Evolutionary conservation across 352 stramenopile species (phyloP).

Genomic region (Phytophthora rubi): DNA sequence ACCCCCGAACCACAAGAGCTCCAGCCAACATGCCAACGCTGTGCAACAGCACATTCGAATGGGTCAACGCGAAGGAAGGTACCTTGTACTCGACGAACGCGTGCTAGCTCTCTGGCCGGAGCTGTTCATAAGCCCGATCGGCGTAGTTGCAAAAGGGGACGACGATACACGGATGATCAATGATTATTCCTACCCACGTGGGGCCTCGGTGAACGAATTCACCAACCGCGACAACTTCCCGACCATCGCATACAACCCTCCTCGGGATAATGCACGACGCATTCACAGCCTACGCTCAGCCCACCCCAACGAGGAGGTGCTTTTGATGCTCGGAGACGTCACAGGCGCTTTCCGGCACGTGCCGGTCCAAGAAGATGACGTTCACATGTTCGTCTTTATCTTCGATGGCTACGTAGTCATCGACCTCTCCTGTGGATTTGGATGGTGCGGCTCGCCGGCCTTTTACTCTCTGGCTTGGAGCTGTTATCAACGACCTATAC

Average conservation of each 20-base stretch:
- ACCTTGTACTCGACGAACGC: not conserved
- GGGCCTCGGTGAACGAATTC: conserved; percentile 25
- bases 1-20: not conserved
- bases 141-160: not conserved
- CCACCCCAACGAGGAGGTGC: conserved; percentile 8
- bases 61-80: conserved; percentile 2
- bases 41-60: conserved; percentile 17
- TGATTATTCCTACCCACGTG: conserved; percentile 21
- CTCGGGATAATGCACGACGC: conserved; percentile 22
- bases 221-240: conserved; percentile 11
- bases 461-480: conserved; percentile 20
- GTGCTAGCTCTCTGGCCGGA: conserved; percentile 5
- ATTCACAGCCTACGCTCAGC: conserved; percentile 11
- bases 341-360: conserved; percentile 39
- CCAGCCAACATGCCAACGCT: not conserved
- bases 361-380: conserved; percentile 13
- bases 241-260: conserved; percentile 14
- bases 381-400: conserved; percentile 28
- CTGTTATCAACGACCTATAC: conserved; percentile 27
- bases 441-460: conserved; percentile 13
- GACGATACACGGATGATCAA: not conserved
- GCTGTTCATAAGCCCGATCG: conserved; percentile 20
- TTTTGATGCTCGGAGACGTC: conserved; percentile 35
- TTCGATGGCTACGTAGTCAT: conserved; percentile 32
- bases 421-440: conserved; percentile 13